Base-by-base conservation (phyloP, 2,329 filamentous ascomycete species). In the Fusarium sarcochroum region DNA sequence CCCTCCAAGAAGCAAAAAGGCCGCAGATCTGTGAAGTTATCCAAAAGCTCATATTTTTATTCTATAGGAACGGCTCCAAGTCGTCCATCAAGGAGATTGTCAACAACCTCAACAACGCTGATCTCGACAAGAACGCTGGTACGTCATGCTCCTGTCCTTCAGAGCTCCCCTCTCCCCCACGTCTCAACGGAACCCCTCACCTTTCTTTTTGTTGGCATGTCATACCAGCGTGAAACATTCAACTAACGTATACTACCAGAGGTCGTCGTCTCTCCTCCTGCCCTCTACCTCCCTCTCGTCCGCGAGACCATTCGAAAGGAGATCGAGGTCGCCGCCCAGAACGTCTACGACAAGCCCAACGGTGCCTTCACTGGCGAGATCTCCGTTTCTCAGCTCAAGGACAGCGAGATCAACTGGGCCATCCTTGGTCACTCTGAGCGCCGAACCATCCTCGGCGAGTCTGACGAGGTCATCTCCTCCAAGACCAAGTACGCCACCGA, bases 341-440 rank as follows among this genome's bases (percentile, higher is more conserved):
- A 99, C 84, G 93, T 98, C 82, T 98, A 89, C 83, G 93, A 98
- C 87, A 95, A 95, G 89, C 93, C 94, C 80, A 94, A 96, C 82
- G 96, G 96, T 75, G 96, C 96, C 76, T 98, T 92, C 87, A 99
- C 96, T 35, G 96, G 96, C 77, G 96, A 99, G 86, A 96, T 98
- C 84, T 94, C 91, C 71, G 94, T 94, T 70, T 85, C 90, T 67
- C 96, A 98, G 86, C 90, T 99, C 77, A 91, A 92, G 83, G 96
- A 98, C 83, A 90, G 87, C 83, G 89, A 89, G 78, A 92, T 98
- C 82, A 89, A 89, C 78, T 99, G 96, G 96, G 87, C 91, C 66
- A 91, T 99, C 76, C 87, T 97, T 65, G 96, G 96, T 73, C 96
- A 99, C 89, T 96, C 92, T 67, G 96, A 99, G 88, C 92, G 96